phyloP scores from a whole-genome alignment of 1,284 basidiomycete genomes.

The Trichosporon faecale region DNA sequence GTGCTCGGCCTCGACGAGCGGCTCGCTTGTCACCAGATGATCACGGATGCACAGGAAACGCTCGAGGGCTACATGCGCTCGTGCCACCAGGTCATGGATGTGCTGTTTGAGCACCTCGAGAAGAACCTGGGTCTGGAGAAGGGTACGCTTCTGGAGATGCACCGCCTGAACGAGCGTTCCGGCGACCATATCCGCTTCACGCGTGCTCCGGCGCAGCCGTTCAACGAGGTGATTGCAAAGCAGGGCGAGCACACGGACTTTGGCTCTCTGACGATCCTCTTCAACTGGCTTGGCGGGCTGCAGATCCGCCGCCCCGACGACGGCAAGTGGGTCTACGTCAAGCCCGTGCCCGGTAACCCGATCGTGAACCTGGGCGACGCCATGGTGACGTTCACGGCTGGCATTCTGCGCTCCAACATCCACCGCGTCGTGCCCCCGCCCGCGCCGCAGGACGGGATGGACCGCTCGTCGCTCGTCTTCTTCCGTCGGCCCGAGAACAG shows the following conservation, averaged over 20 bases:
- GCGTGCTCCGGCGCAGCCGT: conserved; percentile 51
- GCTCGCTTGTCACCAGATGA: conserved; percentile 24
- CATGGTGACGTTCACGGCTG: conserved; percentile 60
- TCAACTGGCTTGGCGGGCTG: conserved; percentile 66
- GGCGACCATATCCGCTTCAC: conserved; percentile 64
- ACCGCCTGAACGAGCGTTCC: conserved; percentile 56
- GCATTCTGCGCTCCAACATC: conserved; percentile 54
- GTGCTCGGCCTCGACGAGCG: conserved; percentile 26
- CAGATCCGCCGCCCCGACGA: conserved; percentile 63
- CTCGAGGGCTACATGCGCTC: conserved; percentile 26
- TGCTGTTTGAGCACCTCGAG: conserved; percentile 60
- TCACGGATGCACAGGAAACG: conserved; percentile 21
- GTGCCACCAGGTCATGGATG: conserved; percentile 56
- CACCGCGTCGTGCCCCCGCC: conserved; percentile 54
- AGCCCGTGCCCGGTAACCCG: conserved; percentile 62
- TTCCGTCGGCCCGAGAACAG: conserved; percentile 63
- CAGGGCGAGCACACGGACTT: conserved; percentile 37
- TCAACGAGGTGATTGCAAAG: conserved; percentile 19
- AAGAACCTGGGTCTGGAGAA: conserved; percentile 59
- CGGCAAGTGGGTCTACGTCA: conserved; percentile 65
- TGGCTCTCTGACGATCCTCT: conserved; percentile 30
- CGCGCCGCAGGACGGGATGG: conserved; percentile 53
- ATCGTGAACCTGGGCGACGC: conserved; percentile 64
- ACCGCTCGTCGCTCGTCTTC: conserved; percentile 63
- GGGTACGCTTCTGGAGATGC: conserved; percentile 57